Base-by-base conservation (phyloP, 1,284 basidiomycete genomes). In the Laetiporus sulphureus region DNA sequence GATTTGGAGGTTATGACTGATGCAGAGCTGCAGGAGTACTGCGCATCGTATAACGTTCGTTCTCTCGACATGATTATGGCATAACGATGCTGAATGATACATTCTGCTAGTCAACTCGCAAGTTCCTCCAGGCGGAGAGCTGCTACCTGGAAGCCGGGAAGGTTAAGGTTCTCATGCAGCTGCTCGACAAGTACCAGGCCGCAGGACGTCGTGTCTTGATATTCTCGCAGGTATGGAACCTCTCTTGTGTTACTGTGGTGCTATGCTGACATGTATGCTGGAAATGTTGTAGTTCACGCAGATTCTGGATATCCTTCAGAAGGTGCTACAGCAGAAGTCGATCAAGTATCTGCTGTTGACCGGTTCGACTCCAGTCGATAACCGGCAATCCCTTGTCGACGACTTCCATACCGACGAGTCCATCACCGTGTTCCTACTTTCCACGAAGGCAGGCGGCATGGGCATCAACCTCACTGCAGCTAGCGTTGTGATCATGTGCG, bases 1-100 rank as follows among this genome's bases (percentile, higher is more conserved):
- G 91, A 95, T 61, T 86, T 94, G 79, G 77, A 88, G 52, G 80
- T 92, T 21, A 96, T 96, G 93, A 93, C 90, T 36, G 93, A 98
- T 62, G 84, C 91, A 6, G 93, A 97, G 64, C 68, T 98, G 33
- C 90, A 94, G 55, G 64, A 75, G 30, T 92, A 91, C 59, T 83
- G 85, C 57, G 71, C 72, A 36, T 77, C 79, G 8, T 93, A 93
- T 67, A 91, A 87, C 71, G 91, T 91, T 33, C 29, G 61, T 53
- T 21, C 36, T 16, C 21, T 27, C 13, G 19, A 33, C 32, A 19
- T 42, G n/a, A n/a, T n/a, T n/a, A n/a, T n/a, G n/a, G n/a, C n/a
- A n/a, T n/a, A n/a, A n/a, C n/a, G n/a, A n/a, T n/a, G n/a, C n/a
- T n/a, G n/a, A n/a, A n/a, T n/a, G n/a, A n/a, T n/a, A n/a, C n/a